Base-by-base conservation (phyloP, 2,329 filamentous ascomycete genomes). In the Xylaria multiplex region DNA sequence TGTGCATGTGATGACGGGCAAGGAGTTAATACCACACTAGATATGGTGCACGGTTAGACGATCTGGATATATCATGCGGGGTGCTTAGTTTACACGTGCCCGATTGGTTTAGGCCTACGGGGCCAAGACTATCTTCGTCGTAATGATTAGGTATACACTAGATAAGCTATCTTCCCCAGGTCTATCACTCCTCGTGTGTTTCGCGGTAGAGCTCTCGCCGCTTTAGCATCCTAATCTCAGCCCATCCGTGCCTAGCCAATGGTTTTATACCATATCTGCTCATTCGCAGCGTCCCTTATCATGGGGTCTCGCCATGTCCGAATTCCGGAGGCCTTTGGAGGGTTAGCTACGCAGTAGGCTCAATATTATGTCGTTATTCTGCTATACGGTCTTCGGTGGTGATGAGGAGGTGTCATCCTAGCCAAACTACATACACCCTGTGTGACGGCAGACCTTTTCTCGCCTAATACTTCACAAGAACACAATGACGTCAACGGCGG, bases 141-240 rank as follows among this genome's bases (percentile, higher is more conserved):
- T 45, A 60, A 49, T 52, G 50, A 46, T 62, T 32, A 59, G 58
- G 66, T 66, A 66, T 68, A 69, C 69, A 69, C 70, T 7, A 40
- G 37, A 40, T 70, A 72, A 62, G 49, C 42, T 61, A 61, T 58
- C 58, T 62, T 59, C 69, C 70, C 69, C 69, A 67, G 66, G n/a
- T 65, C 67, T 71, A 72, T 72, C 68, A 70, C 59, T 66, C 66
- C 61, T 52, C 32, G 50, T 49, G 22, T 16, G 35, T 24, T 27
- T 48, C 14, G 52, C 16, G 40, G 22, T 52, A 49, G 14, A 43
- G 13, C 59, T 50, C 46, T 61, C 40, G 56, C 56, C 30, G 53
- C 53, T 62, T 62, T 65, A 61, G 30, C 52, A 7, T 8, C 37
- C 22, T 45, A 35, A 4, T 24, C 9, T 32, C 52, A 37, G 43